Percentiles rank a stretch among this genome's conserved stretches.
Conservation (phyloP, 257 asterid genomes). For the Solanum ossicruentum region DNA sequence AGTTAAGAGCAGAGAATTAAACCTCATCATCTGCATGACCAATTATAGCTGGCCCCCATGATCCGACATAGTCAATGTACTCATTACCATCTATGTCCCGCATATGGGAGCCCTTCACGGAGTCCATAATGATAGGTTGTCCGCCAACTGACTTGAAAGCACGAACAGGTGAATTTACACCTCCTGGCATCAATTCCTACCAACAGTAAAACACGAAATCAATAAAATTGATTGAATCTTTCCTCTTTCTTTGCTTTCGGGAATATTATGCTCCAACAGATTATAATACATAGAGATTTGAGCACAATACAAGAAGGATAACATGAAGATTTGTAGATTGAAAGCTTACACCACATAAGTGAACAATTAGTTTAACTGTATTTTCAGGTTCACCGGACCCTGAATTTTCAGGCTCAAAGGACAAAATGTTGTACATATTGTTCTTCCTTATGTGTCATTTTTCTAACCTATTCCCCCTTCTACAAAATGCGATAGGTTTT, state of each 20-base stretch:
- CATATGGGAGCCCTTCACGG: slow-evolving; percentile 93
- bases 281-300: neutral
- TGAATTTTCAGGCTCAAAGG: too few relatives aligned
- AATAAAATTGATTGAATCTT: neutral
- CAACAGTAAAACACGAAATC: neutral
- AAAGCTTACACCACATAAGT: neutral
- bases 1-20: neutral
- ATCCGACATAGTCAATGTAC: slow-evolving; percentile 97
- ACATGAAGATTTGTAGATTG: neutral
- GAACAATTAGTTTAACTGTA: neutral
- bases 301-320: neutral
- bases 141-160: slow-evolving; percentile 99
- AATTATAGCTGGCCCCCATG: slow-evolving; percentile 99
- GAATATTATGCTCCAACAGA: neutral
- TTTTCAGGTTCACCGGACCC: neutral
- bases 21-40: slow-evolving; percentile 99
- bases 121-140: slow-evolving; percentile 81
- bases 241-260: neutral
- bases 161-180: slow-evolving; percentile 97
- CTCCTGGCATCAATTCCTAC: slow-evolving; percentile 99
- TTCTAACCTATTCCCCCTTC: neutral
- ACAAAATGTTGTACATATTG: neutral
- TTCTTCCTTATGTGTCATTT: neutral
- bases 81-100: slow-evolving; percentile 96
- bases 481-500: neutral